Conservation (phyloP, 192 early-diverging fungal species). For the Backusella parvicylindrica region DNA sequence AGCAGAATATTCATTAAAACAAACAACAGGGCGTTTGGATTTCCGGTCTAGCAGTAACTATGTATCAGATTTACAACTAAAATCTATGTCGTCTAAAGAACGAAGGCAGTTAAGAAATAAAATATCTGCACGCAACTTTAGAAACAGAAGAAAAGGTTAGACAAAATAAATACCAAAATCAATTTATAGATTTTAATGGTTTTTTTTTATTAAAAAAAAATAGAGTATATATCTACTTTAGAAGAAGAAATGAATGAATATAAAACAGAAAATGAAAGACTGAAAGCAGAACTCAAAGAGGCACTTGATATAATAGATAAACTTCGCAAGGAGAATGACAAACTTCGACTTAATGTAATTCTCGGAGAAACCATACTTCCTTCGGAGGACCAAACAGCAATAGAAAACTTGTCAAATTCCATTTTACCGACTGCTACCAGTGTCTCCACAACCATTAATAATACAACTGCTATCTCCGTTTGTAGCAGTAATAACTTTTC, state of each 20-base stretch:
- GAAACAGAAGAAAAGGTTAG: slow-evolving; percentile 18
- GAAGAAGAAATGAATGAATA: slow-evolving; percentile 19
- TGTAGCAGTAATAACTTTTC: not conserved
- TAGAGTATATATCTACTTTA: slow-evolving; percentile 26
- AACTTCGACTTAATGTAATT: not conserved
- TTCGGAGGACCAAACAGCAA: not conserved
- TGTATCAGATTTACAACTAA: not conserved
- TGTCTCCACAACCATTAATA: not conserved
- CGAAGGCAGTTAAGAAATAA: slow-evolving; percentile 23
- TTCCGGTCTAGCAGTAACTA: not conserved
- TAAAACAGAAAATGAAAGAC: not conserved
- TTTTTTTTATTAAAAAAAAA: not conserved
- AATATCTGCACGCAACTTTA: slow-evolving; percentile 23
- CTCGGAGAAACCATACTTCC: not conserved
- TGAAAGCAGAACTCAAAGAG: not conserved
- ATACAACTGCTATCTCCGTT: not conserved
- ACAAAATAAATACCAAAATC: not conserved
- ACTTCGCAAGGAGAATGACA: slow-evolving; percentile 2
- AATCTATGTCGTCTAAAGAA: slow-evolving; percentile 14
- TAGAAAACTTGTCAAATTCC: not conserved
- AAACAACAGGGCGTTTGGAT: not conserved
- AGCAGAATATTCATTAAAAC: not conserved
- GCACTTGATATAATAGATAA: not conserved
- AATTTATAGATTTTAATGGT: not conserved
- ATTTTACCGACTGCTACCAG: not conserved